phyloP scores from a whole-genome alignment of 345 rosid genomes.

The Camelina hispida region DNA sequence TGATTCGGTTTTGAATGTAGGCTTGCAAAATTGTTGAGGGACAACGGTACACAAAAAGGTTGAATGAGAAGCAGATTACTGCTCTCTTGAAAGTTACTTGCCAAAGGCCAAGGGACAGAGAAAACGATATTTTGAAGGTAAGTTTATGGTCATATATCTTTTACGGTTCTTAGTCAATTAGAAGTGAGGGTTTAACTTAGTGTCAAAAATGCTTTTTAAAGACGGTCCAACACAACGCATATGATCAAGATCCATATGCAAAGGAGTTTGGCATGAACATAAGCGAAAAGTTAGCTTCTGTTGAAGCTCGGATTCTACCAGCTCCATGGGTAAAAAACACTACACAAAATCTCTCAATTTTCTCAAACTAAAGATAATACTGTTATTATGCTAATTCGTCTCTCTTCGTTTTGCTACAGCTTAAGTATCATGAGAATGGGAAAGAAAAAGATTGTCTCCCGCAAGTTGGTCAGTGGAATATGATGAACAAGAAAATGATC shows the following conservation, averaged over 20 bases:
- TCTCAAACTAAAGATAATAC: background rate
- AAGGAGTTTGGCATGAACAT: conserved; percentile 95
- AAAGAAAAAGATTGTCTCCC: conserved; percentile 98
- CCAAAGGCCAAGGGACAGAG: conserved; percentile 95
- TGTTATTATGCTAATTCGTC: background rate
- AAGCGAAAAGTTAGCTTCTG: conserved; percentile 89
- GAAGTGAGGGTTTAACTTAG: conserved; percentile 6
- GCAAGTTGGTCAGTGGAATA: conserved; percentile 99
- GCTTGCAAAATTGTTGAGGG: conserved; percentile 99
- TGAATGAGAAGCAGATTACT: conserved; percentile 95
- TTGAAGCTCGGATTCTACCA: conserved; percentile 99
- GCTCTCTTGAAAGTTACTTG: conserved; percentile 92
- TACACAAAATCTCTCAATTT: background rate
- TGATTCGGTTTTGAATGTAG: conserved; percentile 43
- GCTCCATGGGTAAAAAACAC: conserved; percentile 87
- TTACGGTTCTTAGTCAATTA: background rate
- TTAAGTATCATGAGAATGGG: conserved; percentile 97
- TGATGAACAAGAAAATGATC: conserved; percentile 99
- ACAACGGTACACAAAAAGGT: conserved; percentile 87
- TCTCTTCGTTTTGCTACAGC: conserved; percentile 52
- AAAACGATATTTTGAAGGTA: conserved; percentile 83
- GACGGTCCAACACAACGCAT: conserved; percentile 92
- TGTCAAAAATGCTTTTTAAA: conserved; percentile 44
- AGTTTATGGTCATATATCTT: background rate
- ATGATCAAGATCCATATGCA: conserved; percentile 93